phyloP scores from a whole-genome alignment of 2,329 filamentous ascomycete species.

The Epichloe typhina region DNA sequence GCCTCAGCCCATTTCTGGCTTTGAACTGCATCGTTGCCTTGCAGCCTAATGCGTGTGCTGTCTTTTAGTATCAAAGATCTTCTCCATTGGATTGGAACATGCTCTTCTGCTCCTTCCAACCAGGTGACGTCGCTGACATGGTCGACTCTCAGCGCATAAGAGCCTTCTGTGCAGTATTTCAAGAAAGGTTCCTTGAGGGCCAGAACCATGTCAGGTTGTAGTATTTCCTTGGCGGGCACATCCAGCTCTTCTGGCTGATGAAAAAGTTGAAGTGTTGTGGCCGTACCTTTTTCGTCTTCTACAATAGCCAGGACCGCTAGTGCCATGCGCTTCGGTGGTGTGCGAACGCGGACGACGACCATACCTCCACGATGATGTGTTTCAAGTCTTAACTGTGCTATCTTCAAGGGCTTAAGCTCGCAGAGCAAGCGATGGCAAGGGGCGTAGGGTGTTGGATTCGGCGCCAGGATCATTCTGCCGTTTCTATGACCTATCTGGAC shows the following conservation, averaged over 20 bases:
- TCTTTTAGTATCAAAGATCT: background rate
- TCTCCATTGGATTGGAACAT: conserved; percentile 26
- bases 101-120: conserved; percentile 21
- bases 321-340: conserved; percentile 8
- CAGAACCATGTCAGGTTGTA: conserved; percentile 21
- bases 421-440: conserved; percentile 6
- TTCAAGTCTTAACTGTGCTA: conserved; percentile 18
- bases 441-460: background rate
- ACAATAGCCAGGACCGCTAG: conserved; percentile 17
- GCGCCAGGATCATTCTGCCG: no score
- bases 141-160: conserved; percentile 35
- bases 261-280: conserved; percentile 25
- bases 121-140: conserved; percentile 35
- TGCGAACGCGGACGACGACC: conserved; percentile 10
- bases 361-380: conserved; percentile 15
- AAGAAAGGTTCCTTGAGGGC: conserved; percentile 43
- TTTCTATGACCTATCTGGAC: no score
- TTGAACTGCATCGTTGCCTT: conserved; percentile 22
- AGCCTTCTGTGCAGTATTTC: conserved; percentile 23
- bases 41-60: conserved; percentile 9
- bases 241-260: conserved; percentile 26
- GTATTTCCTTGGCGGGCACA: conserved; percentile 18
- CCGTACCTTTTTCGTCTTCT: conserved; percentile 25
- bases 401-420: conserved; percentile 13
- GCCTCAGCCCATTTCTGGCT: conserved; percentile 16